Evolutionary conservation across 2,329 filamentous ascomycete species (phyloP).

Genomic region (Alternaria brassicicola): DNA sequence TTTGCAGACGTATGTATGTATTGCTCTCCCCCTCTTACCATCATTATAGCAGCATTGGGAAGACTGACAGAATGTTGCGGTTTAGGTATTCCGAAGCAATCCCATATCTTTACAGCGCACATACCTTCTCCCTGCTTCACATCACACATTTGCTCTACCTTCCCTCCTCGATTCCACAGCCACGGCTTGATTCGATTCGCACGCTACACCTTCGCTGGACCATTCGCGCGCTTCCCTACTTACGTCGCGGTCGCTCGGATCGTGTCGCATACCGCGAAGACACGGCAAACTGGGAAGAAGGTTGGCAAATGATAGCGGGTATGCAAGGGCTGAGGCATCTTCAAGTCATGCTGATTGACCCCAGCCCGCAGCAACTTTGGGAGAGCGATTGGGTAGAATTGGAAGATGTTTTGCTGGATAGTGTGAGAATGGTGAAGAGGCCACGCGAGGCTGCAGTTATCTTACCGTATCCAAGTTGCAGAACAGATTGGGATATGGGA

Average conservation of each 20-base stretch:
- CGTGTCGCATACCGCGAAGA: conserved; percentile 44
- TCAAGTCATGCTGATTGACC: conserved; percentile 37
- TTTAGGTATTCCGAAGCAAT: conserved; percentile 42
- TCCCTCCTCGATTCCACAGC: conserved; percentile 33
- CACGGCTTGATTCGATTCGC: conserved; percentile 36
- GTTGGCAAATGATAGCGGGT: conserved; percentile 34
- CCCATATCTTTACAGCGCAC: conserved; percentile 35
- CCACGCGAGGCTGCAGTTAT: conserved; percentile 30
- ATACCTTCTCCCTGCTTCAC: conserved; percentile 44
- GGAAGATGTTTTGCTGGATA: conserved; percentile 33
- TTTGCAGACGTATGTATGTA: conserved; percentile 41
- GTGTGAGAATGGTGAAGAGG: conserved; percentile 28
- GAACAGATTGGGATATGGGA: conserved; percentile 35
- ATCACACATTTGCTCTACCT: conserved; percentile 44
- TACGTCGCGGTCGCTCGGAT: conserved; percentile 28
- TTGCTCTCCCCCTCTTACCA: neutral
- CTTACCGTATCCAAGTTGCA: conserved; percentile 41
- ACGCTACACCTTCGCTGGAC: conserved; percentile 40
- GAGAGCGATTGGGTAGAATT: conserved; percentile 38
- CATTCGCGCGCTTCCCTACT: conserved; percentile 43
- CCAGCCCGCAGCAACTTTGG: conserved; percentile 38
- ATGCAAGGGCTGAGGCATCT: conserved; percentile 38
- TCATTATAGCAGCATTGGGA: neutral
- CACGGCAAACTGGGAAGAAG: conserved; percentile 42
- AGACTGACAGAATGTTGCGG: neutral